These are phyloP conservation scores for Phytophthora sp. DNA, from an alignment of 352 stramenopile genomes.

Conservation along the genomic window DNA sequence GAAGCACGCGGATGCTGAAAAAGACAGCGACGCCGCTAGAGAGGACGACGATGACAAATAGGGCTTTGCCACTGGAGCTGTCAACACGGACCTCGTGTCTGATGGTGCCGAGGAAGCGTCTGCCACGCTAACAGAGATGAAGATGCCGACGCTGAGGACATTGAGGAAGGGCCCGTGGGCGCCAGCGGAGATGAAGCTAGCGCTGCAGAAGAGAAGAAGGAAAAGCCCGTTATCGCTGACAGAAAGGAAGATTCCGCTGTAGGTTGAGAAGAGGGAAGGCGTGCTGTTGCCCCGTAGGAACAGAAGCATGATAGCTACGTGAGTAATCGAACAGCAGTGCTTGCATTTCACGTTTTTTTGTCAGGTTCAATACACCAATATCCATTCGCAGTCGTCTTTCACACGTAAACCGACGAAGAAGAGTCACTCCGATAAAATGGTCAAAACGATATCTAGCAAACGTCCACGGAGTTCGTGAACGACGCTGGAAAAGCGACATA, in stretches of 20 bases:
- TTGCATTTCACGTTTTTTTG: not conserved
- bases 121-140: too few relatives aligned
- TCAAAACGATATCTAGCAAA: conserved; percentile 1
- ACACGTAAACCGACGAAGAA: not conserved
- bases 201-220: not conserved
- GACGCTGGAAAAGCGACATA: not conserved
- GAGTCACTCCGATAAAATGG: not conserved
- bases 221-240: not conserved
- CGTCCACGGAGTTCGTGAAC: not conserved
- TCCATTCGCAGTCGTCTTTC: not conserved
- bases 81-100: too few relatives aligned
- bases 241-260: not conserved
- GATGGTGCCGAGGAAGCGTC: too few relatives aligned
- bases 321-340: not conserved
- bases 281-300: not conserved
- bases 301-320: not conserved
- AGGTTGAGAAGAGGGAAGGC: not conserved
- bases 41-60: not conserved
- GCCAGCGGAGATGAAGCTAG: not conserved
- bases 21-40: too few relatives aligned
- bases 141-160: too few relatives aligned
- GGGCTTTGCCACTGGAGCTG: not conserved
- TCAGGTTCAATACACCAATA: not conserved
- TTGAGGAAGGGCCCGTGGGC: too few relatives aligned
- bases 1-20: not conserved